These are phyloP conservation scores for Geotrichum histeridarum DNA, from an alignment of 1,139 yeast genomes.

Conservation along the genomic window DNA sequence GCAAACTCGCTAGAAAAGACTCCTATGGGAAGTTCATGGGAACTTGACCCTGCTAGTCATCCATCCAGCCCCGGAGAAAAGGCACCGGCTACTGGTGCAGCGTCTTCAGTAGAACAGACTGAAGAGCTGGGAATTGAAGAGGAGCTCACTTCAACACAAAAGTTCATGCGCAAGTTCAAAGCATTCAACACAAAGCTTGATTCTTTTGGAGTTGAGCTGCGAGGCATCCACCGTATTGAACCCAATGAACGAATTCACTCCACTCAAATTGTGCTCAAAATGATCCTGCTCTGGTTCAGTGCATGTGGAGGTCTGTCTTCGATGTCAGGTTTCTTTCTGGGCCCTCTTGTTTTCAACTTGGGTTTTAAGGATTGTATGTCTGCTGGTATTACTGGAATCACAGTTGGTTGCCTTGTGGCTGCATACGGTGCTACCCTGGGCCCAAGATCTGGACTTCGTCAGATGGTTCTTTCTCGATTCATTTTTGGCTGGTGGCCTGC, in stretches of 20 bases:
- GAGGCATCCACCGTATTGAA: conserved; percentile 75
- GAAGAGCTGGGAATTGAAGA: neutral
- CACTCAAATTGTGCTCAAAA: conserved; percentile 47
- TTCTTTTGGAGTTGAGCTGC: conserved; percentile 60
- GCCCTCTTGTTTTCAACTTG: conserved; percentile 63
- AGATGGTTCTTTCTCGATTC: conserved; percentile 76
- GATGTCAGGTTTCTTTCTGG: conserved; percentile 73
- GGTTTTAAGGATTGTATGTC: conserved; percentile 59
- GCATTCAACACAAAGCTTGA: conserved; percentile 40
- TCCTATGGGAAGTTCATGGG: conserved; percentile 1
- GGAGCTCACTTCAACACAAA: neutral
- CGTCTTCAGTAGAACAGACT: neutral
- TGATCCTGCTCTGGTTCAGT: conserved; percentile 73
- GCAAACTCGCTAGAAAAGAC: neutral
- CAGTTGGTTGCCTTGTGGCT: conserved; percentile 62
- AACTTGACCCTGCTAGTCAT: conserved; percentile 1
- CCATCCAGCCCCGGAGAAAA: neutral
- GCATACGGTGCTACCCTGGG: conserved; percentile 83
- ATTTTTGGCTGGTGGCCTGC: conserved; percentile 83
- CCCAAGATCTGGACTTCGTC: conserved; percentile 80
- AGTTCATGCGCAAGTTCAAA: conserved; percentile 22
- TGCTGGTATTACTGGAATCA: conserved; percentile 57
- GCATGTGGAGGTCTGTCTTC: conserved; percentile 83
- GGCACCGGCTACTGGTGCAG: neutral
- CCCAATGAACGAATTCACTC: conserved; percentile 57